Percentiles rank a stretch among this genome's conserved stretches.
Conservation (phyloP, 441 rosid genomes). For the Erodium moschatum region DNA sequence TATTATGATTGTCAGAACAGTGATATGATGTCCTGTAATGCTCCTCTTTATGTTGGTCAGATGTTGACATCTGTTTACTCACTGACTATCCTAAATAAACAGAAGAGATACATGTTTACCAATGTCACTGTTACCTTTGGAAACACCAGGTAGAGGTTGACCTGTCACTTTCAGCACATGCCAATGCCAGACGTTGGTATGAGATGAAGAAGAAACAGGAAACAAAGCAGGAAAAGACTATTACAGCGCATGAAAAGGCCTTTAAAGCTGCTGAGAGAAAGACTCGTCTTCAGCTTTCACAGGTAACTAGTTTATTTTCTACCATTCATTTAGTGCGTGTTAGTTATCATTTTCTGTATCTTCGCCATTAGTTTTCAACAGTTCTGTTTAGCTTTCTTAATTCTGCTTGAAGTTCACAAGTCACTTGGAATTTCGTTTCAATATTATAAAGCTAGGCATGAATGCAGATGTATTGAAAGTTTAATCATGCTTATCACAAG, state of each 20-base stretch:
- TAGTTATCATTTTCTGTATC: slow-evolving; percentile 13
- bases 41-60: slow-evolving; percentile 2
- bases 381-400: slow-evolving; percentile 2
- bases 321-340: slow-evolving; percentile 13
- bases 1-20: neutral
- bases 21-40: neutral
- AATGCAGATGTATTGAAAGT: neutral
- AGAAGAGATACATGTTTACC: neutral
- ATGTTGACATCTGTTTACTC: neutral
- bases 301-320: slow-evolving; percentile 32
- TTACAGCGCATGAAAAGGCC: slow-evolving; percentile 88
- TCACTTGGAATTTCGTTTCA: slow-evolving; percentile 3
- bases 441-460: neutral
- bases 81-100: neutral
- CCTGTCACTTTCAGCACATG: slow-evolving; percentile 87
- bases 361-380: neutral
- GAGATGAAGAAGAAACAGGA: slow-evolving; percentile 90
- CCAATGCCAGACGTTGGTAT: slow-evolving; percentile 92
- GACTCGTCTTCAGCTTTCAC: slow-evolving; percentile 84
- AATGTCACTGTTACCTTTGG: slow-evolving; percentile 10
- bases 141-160: slow-evolving; percentile 79
- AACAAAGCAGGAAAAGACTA: slow-evolving; percentile 85
- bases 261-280: slow-evolving; percentile 95
- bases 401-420: neutral
- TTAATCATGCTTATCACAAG: neutral